Conservation (phyloP, 768 basidiomycete genomes). For the Daedalea quercina region DNA sequence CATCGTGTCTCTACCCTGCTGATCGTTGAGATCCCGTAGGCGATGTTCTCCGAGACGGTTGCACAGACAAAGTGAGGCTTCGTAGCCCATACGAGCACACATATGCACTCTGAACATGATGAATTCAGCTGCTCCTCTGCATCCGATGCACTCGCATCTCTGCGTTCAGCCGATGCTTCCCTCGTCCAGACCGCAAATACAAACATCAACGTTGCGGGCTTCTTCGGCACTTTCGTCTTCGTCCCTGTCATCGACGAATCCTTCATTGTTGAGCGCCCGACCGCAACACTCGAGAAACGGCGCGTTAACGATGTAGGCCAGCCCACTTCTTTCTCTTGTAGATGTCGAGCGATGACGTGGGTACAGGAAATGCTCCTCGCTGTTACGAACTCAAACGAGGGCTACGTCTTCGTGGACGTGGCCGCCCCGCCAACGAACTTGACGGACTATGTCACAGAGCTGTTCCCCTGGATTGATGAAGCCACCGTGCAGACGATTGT, state of each 20-base stretch:
- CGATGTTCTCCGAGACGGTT: not conserved
- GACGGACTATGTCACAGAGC: slow-evolving; percentile 26
- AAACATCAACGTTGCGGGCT: slow-evolving; percentile 23
- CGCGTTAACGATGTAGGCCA: slow-evolving; percentile 38
- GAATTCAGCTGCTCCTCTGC: slow-evolving; percentile 28
- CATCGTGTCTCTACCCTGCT: not conserved
- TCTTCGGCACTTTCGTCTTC: slow-evolving; percentile 34
- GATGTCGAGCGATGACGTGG: not conserved
- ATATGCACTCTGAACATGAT: slow-evolving; percentile 19
- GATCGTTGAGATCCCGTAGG: not conserved
- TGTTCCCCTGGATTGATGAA: slow-evolving; percentile 24
- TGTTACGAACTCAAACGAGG: slow-evolving; percentile 33
- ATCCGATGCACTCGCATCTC: slow-evolving; percentile 31
- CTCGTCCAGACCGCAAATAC: slow-evolving; percentile 29
- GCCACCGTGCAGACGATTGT: slow-evolving; percentile 5
- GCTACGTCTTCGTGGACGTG: slow-evolving; percentile 31
- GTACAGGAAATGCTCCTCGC: slow-evolving; percentile 27
- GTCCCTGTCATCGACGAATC: slow-evolving; percentile 42
- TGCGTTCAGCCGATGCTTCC: slow-evolving; percentile 27
- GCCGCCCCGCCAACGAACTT: slow-evolving; percentile 19
- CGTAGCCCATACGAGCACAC: slow-evolving; percentile 30
- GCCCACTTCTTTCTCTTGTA: not conserved
- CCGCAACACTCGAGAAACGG: slow-evolving; percentile 27
- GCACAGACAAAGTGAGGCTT: slow-evolving; percentile 16
- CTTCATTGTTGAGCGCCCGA: slow-evolving; percentile 38